phyloP scores from a whole-genome alignment of 371 early-diverging fungal genomes.

The Homolaphlyctis polyrhiza region DNA sequence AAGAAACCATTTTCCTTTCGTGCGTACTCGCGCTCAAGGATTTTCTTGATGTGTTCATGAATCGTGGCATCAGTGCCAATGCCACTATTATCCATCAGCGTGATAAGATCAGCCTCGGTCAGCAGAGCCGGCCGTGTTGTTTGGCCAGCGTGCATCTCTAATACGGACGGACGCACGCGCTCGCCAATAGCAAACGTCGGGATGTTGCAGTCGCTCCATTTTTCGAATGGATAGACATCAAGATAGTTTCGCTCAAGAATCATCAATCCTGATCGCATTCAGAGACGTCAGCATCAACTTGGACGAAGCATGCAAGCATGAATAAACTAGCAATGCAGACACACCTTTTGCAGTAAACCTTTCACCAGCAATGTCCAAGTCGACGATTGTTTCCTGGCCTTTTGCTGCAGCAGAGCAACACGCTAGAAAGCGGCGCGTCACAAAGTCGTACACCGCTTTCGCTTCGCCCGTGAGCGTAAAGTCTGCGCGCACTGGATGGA shows the following conservation, averaged over 20 bases:
- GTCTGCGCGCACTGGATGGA: slow-evolving; percentile 80
- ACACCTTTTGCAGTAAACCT: slow-evolving; percentile 64
- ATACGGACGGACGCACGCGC: slow-evolving; percentile 58
- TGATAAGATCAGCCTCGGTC: slow-evolving; percentile 93
- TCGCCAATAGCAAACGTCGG: slow-evolving; percentile 75
- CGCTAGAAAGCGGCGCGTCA: slow-evolving; percentile 91
- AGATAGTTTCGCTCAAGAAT: slow-evolving; percentile 87
- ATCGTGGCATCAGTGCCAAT: slow-evolving; percentile 99
- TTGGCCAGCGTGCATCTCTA: slow-evolving; percentile 61
- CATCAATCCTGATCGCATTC: slow-evolving; percentile 56
- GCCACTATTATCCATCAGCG: slow-evolving; percentile 95
- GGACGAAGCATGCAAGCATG: slow-evolving; percentile 8
- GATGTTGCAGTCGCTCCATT: slow-evolving; percentile 74
- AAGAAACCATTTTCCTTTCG: slow-evolving; percentile 66
- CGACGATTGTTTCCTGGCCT: slow-evolving; percentile 80
- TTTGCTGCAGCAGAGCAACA: slow-evolving; percentile 93
- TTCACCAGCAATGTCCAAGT: slow-evolving; percentile 64
- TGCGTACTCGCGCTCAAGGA: slow-evolving; percentile 88
- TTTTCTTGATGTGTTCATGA: slow-evolving; percentile 97
- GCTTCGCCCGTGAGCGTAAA: slow-evolving; percentile 65
- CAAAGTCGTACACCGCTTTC: slow-evolving; percentile 83
- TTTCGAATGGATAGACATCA: slow-evolving; percentile 93
- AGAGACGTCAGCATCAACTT: not conserved
- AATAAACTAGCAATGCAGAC: not conserved
- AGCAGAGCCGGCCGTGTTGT: slow-evolving; percentile 83